These are phyloP conservation scores for Dioscorea alata DNA, from an alignment of 106 monocot species.

Conservation along the genomic window DNA sequence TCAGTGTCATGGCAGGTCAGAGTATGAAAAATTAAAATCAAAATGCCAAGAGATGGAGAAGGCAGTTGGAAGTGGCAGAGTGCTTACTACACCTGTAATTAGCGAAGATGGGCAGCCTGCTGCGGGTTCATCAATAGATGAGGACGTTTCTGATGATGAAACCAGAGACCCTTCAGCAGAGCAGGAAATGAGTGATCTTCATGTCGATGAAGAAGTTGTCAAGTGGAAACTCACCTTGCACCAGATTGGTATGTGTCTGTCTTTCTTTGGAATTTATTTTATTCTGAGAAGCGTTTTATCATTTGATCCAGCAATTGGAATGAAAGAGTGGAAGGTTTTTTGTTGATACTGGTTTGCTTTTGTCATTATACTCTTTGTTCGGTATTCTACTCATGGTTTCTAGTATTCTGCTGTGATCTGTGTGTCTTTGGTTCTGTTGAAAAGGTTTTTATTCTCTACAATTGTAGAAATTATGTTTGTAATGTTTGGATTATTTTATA, in stretches of 20 bases:
- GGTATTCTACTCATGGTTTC: no score
- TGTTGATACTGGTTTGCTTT: no score
- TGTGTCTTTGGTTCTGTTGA: no score
- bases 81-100: slow-evolving; percentile 53
- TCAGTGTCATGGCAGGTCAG: slow-evolving; percentile 22
- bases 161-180: not conserved
- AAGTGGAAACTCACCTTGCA: slow-evolving; percentile 85
- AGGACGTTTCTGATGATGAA: not conserved
- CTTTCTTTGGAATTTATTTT: no score
- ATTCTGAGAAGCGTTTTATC: no score
- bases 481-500: no score
- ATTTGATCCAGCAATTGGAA: no score
- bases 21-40: slow-evolving; percentile 60
- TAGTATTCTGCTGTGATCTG: no score
- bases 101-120: slow-evolving; percentile 70
- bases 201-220: slow-evolving; percentile 42
- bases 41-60: slow-evolving; percentile 75
- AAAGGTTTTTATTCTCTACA: no score
- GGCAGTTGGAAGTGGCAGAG: slow-evolving; percentile 68
- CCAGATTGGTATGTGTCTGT: slow-evolving; percentile 61
- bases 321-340: no score
- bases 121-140: slow-evolving; percentile 24
- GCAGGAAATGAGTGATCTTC: slow-evolving; percentile 3
- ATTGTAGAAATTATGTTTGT: no score
- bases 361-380: no score